Evolutionary conservation across 805 yeast species (phyloP).

Genomic region (Cyberlindnera mrakii): DNA sequence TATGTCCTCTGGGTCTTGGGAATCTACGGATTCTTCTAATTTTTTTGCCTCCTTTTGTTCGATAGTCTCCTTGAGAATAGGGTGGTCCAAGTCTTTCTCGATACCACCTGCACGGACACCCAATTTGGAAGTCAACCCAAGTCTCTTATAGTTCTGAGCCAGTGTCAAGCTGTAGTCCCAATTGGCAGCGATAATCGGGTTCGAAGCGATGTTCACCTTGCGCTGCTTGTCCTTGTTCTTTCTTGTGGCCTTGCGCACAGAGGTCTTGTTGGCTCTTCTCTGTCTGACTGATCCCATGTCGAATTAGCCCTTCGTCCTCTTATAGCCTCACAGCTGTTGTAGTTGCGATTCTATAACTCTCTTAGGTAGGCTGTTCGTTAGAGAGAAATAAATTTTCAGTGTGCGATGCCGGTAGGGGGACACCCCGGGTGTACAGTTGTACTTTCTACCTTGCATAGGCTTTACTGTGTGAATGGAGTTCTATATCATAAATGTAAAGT

Average conservation of each 20-base stretch:
- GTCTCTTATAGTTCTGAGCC: conserved; percentile 75
- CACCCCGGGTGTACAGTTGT: no score
- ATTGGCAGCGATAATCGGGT: conserved; percentile 78
- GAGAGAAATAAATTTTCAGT: no score
- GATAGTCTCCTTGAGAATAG: conserved; percentile 29
- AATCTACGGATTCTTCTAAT: conserved; percentile 12
- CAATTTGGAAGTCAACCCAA: conserved; percentile 70
- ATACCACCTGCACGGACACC: conserved; percentile 73
- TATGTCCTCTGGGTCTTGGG: conserved; percentile 42
- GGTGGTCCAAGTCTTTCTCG: conserved; percentile 47
- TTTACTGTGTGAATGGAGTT: no score
- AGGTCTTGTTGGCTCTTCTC: conserved; percentile 75
- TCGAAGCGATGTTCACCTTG: conserved; percentile 57
- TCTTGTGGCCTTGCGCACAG: conserved; percentile 65
- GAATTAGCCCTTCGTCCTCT: neutral
- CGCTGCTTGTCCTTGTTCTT: conserved; percentile 64
- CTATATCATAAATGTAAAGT: no score
- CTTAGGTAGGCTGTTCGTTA: no score
- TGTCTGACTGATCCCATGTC: conserved; percentile 71
- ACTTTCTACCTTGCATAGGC: no score
- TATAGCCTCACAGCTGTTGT: no score
- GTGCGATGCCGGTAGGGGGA: no score
- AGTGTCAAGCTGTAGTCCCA: conserved; percentile 86
- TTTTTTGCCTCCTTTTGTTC: conserved; percentile 12
- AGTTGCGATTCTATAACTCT: no score